phyloP scores from a whole-genome alignment of 2,329 filamentous ascomycete species.

The Arthrinium puccinioides region DNA sequence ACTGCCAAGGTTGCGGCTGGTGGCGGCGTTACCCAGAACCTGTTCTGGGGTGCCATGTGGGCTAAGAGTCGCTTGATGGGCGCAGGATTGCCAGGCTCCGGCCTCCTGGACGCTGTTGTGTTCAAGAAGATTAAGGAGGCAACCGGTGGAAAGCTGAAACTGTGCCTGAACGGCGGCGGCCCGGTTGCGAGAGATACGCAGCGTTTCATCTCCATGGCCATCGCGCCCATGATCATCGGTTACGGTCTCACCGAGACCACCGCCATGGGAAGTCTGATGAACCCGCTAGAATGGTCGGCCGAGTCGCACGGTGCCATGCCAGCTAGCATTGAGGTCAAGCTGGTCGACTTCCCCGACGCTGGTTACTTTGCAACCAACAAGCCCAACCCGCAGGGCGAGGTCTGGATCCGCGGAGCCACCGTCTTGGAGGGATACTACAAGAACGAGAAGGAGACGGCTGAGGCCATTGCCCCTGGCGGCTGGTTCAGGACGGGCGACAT shows the following conservation, averaged over 20 bases:
- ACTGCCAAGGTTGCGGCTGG: conserved; percentile 66
- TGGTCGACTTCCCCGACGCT: conserved; percentile 79
- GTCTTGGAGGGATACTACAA: conserved; percentile 70
- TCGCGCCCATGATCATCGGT: conserved; percentile 82
- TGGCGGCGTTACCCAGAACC: conserved; percentile 59
- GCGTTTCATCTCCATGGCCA: conserved; percentile 79
- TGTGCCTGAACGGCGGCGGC: conserved; percentile 81
- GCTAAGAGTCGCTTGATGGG: conserved; percentile 44
- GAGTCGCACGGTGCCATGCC: conserved; percentile 67
- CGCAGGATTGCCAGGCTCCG: conserved; percentile 55
- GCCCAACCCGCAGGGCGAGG: conserved; percentile 73
- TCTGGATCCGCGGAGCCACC: conserved; percentile 74
- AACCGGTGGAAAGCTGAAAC: conserved; percentile 71
- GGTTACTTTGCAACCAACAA: conserved; percentile 72
- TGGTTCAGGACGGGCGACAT: conserved; percentile 90
- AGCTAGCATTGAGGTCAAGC: conserved; percentile 69
- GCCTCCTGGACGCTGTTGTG: conserved; percentile 67
- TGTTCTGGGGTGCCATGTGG: conserved; percentile 61
- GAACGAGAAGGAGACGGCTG: conserved; percentile 68
- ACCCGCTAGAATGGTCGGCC: conserved; percentile 72
- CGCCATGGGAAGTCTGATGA: conserved; percentile 68
- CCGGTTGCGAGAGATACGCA: conserved; percentile 81
- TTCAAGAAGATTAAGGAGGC: conserved; percentile 92
- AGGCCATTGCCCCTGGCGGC: conserved; percentile 61
- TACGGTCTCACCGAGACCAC: conserved; percentile 84